Percentiles rank a stretch among this genome's conserved stretches.
These are phyloP conservation scores for Trichoderma gamsii DNA, from an alignment of 495 filamentous ascomycete genomes.

Conservation along the genomic window DNA sequence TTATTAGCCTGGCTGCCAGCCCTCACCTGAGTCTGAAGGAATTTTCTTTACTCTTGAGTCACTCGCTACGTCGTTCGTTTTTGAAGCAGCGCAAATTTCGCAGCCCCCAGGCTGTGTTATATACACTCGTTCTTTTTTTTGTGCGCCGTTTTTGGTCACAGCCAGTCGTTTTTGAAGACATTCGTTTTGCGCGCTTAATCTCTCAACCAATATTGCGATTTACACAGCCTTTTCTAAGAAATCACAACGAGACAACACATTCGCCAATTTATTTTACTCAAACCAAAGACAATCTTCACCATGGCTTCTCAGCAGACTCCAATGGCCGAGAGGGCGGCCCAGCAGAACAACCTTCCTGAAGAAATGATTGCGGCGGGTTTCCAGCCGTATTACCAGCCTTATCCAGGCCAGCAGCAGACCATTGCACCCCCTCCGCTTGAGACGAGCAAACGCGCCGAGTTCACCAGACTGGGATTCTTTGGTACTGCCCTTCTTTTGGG, in stretches of 20 bases:
- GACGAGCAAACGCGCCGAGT: not conserved
- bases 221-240: not conserved
- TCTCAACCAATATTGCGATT: not conserved
- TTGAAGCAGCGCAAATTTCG: not conserved
- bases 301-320: not conserved
- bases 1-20: not conserved
- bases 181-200: not conserved
- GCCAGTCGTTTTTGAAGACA: not conserved
- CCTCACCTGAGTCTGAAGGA: not conserved
- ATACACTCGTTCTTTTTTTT: not conserved
- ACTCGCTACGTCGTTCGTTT: not conserved
- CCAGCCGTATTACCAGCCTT: not conserved
- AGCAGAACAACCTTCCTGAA: not conserved
- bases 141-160: not conserved
- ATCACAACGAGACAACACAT: too few relatives aligned
- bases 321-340: too few relatives aligned
- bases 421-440: not conserved
- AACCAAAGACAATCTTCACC: not conserved
- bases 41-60: not conserved
- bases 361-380: not conserved
- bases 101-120: too few relatives aligned
- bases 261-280: too few relatives aligned
- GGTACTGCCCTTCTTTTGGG: not conserved
- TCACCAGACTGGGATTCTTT: not conserved
- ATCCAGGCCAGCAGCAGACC: slow-evolving; percentile 1